Evolutionary conservation across 768 basidiomycete species (phyloP).

Genomic region (Boletus vermiculosoides): DNA sequence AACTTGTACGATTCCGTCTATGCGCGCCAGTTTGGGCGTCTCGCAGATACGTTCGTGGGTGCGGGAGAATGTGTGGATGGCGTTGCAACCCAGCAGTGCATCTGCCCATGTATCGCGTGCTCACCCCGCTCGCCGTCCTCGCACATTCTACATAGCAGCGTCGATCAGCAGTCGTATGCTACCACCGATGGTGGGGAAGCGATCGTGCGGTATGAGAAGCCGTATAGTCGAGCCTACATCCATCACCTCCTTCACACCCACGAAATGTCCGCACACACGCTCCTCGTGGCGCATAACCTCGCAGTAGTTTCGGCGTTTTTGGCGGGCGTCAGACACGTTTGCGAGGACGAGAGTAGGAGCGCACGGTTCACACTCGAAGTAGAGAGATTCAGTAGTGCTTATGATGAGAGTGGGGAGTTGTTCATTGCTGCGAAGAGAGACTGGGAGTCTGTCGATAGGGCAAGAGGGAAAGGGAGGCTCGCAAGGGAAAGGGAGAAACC

Average conservation of each 20-base stretch:
- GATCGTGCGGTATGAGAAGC: constrained; percentile 24
- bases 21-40: constrained; percentile 55
- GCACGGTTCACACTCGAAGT: constrained; percentile 45
- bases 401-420: constrained; percentile 48
- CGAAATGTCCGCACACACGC: constrained; percentile 83
- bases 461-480: constrained; percentile 74
- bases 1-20: constrained; percentile 67
- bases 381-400: constrained; percentile 45
- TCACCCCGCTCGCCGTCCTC: constrained; percentile 41
- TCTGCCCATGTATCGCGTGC: constrained; percentile 59
- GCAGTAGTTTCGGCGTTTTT: constrained; percentile 66
- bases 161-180: constrained; percentile 35
- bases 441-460: constrained; percentile 68
- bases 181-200: not conserved
- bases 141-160: constrained; percentile 44
- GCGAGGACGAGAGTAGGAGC: not conserved
- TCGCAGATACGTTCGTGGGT: constrained; percentile 42
- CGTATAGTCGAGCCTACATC: constrained; percentile 60
- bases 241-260: constrained; percentile 87
- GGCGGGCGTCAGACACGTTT: constrained; percentile 46
- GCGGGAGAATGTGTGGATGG: constrained; percentile 3
- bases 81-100: not conserved
- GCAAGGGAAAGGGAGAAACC: constrained; percentile 56
- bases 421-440: constrained; percentile 50
- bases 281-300: constrained; percentile 77